Percentiles rank a stretch among this genome's conserved stretches.
Evolutionary conservation across 331 rosid genomes (phyloP).

Genomic region (Spiraea crenata): DNA sequence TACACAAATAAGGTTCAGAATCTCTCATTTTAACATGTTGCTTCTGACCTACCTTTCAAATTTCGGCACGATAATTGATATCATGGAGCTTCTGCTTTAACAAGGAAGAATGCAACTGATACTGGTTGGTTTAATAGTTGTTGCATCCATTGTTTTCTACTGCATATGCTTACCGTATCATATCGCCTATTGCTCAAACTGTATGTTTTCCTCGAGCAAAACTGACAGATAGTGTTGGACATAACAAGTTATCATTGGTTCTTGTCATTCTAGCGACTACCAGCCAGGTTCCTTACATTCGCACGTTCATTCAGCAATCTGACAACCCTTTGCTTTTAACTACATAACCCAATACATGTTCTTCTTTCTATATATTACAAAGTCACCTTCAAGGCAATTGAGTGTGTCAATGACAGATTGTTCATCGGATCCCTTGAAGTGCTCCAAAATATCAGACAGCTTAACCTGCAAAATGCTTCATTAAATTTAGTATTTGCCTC

Average conservation of each 20-base stretch:
- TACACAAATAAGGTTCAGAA: conserved; percentile 31
- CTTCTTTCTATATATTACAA: conserved; percentile 58
- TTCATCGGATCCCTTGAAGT: conserved; percentile 59
- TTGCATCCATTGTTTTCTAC: background rate
- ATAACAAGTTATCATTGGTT: too few relatives aligned
- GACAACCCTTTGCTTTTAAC: conserved; percentile 6
- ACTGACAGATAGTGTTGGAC: too few relatives aligned
- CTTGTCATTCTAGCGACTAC: too few relatives aligned
- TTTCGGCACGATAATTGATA: background rate
- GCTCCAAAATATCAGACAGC: conserved; percentile 45
- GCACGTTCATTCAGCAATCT: background rate
- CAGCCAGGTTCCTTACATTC: background rate
- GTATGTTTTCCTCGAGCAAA: too few relatives aligned
- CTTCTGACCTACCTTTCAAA: conserved; percentile 11
- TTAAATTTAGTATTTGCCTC: background rate
- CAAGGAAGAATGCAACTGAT: conserved; percentile 1
- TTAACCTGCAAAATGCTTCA: conserved; percentile 55
- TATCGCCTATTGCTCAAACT: background rate
- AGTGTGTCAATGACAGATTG: conserved; percentile 50
- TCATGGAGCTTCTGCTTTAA: background rate
- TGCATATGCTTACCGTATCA: background rate
- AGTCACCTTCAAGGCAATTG: conserved; percentile 58
- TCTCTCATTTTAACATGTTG: conserved; percentile 18
- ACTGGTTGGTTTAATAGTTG: background rate
- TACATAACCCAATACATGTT: conserved; percentile 55